Evolutionary conservation across 2,329 filamentous ascomycete species (phyloP), one percentile per base, ranked within the genome.

Genomic region (Amauroascus niger): DNA sequence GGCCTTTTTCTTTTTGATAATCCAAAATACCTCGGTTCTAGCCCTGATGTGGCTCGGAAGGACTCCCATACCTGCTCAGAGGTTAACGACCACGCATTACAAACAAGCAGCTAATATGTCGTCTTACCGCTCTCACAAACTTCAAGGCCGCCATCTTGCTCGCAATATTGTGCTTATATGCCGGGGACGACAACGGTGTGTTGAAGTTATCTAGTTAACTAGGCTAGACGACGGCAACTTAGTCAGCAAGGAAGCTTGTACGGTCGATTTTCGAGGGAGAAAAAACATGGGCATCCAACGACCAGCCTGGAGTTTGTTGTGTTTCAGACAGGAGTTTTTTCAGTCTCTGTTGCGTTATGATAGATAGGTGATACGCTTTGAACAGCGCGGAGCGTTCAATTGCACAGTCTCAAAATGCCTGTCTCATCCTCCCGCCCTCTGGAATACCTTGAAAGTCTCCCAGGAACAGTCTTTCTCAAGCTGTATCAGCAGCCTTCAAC

Each of bases 401-500:
- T 30, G 30, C 37, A 41, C 41, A 39, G 13, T 33, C 24, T 39
- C 45, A 75, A 66, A 57, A 80, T 80, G 77, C 73, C 74, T 63
- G 73, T 70, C 57, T 76, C 80, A 52, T 79, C 79, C 50, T 76
- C 76, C 59, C 79, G 80, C 60, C 78, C 80, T 53, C 87, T 91
- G 67, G 90, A 96, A 67, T 97, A 95, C 72, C 84, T 97, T 68
- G 90, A 97, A 78, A 83, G 84, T 68, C 84, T 95, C 64, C 87
- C 87, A 48, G 88, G 90, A 59, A 88, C 87, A 40, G 94, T 88
- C 33, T 95, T 97, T 70, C 82, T 83, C 67, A 86, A 88, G 70
- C 79, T 98, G 44, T 98, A 98, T 77, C 86, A 90, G 73, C 90
- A 96, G 76, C 93, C 93, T 28, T 95, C 91, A 40, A 95, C 93